Evolutionary conservation across 75 land plant species (phyloP), one percentile per base, ranked within the genome.

Genomic region (Ceratopteris richardii): DNA sequence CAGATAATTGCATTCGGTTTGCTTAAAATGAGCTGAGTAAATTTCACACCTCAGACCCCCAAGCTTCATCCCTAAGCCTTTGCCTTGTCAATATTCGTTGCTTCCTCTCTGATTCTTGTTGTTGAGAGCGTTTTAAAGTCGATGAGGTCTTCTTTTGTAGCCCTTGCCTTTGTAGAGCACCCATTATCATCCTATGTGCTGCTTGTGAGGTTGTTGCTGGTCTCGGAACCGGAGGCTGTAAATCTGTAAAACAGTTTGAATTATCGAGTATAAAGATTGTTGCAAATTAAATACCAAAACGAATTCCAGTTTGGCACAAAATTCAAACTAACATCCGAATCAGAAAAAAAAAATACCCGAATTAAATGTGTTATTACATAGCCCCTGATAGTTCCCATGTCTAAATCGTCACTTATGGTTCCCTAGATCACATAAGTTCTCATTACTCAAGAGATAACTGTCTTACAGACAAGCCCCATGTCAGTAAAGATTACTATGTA

Each of bases 151-250:
- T 72, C 22, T 71, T 54, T 27, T 82, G 76, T 64, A 94, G 75
- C 14, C 87, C 80, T 56, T 94, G 98, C 36, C 79, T 79, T 51
- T 79, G 81, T 50, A 94, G 43, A 28, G 79, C 79, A 31, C 79
- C 77, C 23, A 76, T 57, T 33, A 77, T 77, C 70, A 77, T 73
- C 41, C 98, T 68, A 60, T 83, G 78, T 3, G 98, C 98, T 25
- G 95, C 88, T 62, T 75, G 69, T 30, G 96, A 82, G 42, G 96
- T 78, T 51, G 98, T 85, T 43, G 76, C 65, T 16, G 98, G 98
- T 51, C 98, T 65, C 61, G 70, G 85, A 44, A 74, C 65, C 19
- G 98, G 96, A 48, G 98, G 98, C 46, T 85, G 83, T 75, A 93
- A 55, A 67, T 93, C 98, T 89, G 83, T 41, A 5, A 17, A 69